Conservation (phyloP, 225 moss, liverwort and hornwort genomes). For the Asterella californica region DNA sequence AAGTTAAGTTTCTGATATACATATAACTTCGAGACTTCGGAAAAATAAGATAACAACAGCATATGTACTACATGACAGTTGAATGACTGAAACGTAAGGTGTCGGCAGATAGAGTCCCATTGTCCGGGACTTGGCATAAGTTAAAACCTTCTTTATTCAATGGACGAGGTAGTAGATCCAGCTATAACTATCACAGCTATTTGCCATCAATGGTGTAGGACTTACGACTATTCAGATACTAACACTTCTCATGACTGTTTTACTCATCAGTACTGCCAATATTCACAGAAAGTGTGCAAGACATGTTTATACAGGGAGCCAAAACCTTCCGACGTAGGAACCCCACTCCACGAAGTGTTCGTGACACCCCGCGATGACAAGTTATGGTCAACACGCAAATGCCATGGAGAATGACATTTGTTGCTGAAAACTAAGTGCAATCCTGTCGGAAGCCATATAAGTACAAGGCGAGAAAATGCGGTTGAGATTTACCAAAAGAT, state of each 20-base stretch:
- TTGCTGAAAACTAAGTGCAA: background rate
- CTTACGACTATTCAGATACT: too few relatives aligned
- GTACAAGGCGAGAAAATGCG: background rate
- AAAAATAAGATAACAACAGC: background rate
- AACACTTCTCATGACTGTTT: too few relatives aligned
- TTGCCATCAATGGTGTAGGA: too few relatives aligned
- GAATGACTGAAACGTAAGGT: too few relatives aligned
- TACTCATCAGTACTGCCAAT: too few relatives aligned
- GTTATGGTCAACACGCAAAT: background rate
- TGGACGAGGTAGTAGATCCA: too few relatives aligned
- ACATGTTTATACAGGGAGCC: background rate
- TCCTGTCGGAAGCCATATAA: background rate
- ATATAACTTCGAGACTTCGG: background rate
- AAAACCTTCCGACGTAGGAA: background rate
- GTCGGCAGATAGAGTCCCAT: too few relatives aligned
- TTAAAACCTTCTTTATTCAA: too few relatives aligned
- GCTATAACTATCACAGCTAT: too few relatives aligned
- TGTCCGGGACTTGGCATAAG: too few relatives aligned
- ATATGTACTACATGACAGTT: background rate
- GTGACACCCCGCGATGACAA: background rate
- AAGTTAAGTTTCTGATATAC: background rate
- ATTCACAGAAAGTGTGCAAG: too few relatives aligned
- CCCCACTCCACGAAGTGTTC: too few relatives aligned
- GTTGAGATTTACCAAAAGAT: conserved; percentile 48
- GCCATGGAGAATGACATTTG: background rate